Conservation (phyloP, 441 rosid species). For the Isatis lusitanica region DNA sequence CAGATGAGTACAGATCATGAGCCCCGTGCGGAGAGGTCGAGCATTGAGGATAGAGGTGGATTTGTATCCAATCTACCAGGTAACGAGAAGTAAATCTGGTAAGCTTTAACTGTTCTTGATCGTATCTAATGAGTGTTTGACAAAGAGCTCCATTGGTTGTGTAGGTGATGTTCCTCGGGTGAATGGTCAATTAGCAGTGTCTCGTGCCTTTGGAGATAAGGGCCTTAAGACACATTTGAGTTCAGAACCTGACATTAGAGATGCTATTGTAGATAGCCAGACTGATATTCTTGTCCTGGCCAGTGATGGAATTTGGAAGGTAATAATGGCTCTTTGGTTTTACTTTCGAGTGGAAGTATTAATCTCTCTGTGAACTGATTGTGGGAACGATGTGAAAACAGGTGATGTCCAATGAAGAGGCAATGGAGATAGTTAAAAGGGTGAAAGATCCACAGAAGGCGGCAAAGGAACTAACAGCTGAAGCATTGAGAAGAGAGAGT, state of each 20-base stretch:
- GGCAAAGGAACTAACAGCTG: slow-evolving; percentile 72
- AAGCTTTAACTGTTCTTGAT: not conserved
- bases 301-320: slow-evolving; percentile 82
- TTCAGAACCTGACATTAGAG: slow-evolving; percentile 61
- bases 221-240: slow-evolving; percentile 62
- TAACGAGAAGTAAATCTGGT: slow-evolving; percentile 1
- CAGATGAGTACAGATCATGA: slow-evolving; percentile 66
- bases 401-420: slow-evolving; percentile 87
- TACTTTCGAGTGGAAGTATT: not conserved
- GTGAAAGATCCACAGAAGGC: slow-evolving; percentile 77
- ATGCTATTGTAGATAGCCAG: slow-evolving; percentile 35
- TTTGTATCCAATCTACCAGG: slow-evolving; percentile 80
- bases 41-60: slow-evolving; percentile 65
- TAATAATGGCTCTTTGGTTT: slow-evolving; percentile 14
- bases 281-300: slow-evolving; percentile 66
- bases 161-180: slow-evolving; percentile 74
- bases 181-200: slow-evolving; percentile 69
- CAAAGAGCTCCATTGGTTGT: not conserved
- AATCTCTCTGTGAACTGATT: not conserved
- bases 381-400: slow-evolving; percentile 9
- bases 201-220: slow-evolving; percentile 78
- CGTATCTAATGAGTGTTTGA: not conserved
- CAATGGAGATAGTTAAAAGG: slow-evolving; percentile 69
- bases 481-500: slow-evolving; percentile 72
- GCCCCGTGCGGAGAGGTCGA: slow-evolving; percentile 57